phyloP scores from a whole-genome alignment of 805 yeast species.

The Sugiyamaella boreocaroliniensis region DNA sequence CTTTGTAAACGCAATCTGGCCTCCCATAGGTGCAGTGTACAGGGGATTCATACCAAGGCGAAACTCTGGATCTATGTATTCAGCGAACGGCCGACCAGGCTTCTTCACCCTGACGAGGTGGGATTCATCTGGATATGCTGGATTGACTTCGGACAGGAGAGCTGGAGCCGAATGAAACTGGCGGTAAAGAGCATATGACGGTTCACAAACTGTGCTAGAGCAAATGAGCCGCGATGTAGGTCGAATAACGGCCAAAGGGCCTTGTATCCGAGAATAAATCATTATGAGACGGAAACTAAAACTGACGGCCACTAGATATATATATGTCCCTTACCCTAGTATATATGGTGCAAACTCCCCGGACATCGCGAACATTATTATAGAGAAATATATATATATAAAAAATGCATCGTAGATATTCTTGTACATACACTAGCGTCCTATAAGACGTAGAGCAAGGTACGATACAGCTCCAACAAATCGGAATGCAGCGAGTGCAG shows the following conservation, averaged over 20 bases:
- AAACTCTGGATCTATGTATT: constrained; percentile 44
- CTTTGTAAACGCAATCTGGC: constrained; percentile 56
- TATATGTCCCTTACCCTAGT: not conserved
- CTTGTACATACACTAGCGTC: constrained; percentile 17
- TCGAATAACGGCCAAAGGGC: too few relatives aligned
- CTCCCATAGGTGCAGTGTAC: constrained; percentile 56
- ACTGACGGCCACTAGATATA: not conserved
- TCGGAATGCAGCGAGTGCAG: constrained; percentile 78
- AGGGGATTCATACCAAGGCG: constrained; percentile 56
- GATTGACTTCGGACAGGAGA: constrained; percentile 14
- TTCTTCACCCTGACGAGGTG: constrained; percentile 34
- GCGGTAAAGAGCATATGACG: not conserved
- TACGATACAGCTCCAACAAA: constrained; percentile 68
- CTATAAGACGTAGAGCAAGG: constrained; percentile 35
- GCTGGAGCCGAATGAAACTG: constrained; percentile 5
- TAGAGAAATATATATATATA: too few relatives aligned
- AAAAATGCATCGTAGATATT: not conserved
- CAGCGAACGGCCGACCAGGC: constrained; percentile 37
- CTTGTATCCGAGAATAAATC: not conserved
- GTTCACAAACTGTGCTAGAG: not conserved
- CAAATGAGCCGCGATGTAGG: not conserved
- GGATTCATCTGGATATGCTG: constrained; percentile 38
- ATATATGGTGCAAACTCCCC: not conserved
- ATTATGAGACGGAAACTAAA: not conserved
- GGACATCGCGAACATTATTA: too few relatives aligned